These are phyloP conservation scores for Cornus controversa DNA, from an alignment of 148 eudicot species.

Conservation along the genomic window DNA sequence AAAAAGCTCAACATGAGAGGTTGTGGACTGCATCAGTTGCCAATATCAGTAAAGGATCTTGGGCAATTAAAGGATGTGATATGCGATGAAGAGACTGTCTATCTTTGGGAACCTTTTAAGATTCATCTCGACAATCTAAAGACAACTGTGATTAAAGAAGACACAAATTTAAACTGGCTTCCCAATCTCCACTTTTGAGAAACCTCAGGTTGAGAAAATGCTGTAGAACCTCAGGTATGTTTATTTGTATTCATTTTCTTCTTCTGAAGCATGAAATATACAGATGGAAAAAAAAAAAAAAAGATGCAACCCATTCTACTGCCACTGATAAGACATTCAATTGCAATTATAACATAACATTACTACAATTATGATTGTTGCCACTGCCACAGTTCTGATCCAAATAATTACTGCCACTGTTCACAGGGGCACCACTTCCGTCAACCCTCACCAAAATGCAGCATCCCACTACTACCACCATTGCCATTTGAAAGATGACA, in stretches of 20 bases:
- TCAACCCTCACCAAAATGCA: too few relatives aligned
- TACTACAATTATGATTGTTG: too few relatives aligned
- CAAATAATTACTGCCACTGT: too few relatives aligned
- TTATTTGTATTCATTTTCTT: not conserved
- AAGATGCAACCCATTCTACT: too few relatives aligned
- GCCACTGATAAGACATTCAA: too few relatives aligned
- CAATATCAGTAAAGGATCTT: constrained; percentile 17
- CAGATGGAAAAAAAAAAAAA: too few relatives aligned
- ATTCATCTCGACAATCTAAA: constrained; percentile 3
- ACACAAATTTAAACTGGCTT: constrained; percentile 21
- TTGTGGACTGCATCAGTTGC: constrained; percentile 20
- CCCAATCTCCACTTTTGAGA: not conserved
- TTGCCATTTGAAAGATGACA: too few relatives aligned
- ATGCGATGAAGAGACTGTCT: constrained; percentile 18
- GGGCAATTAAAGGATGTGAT: constrained; percentile 6
- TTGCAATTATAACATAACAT: too few relatives aligned
- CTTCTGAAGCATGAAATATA: not conserved
- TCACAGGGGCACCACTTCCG: too few relatives aligned
- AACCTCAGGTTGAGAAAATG: not conserved
- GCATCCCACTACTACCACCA: too few relatives aligned
- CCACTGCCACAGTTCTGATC: too few relatives aligned
- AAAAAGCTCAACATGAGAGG: constrained; percentile 21
- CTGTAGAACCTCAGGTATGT: not conserved
- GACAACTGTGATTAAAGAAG: constrained; percentile 13
- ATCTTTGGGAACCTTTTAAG: constrained; percentile 12